Evolutionary conservation across 2,329 filamentous ascomycete genomes (phyloP).

Genomic region (Trichoderma asperellum): DNA sequence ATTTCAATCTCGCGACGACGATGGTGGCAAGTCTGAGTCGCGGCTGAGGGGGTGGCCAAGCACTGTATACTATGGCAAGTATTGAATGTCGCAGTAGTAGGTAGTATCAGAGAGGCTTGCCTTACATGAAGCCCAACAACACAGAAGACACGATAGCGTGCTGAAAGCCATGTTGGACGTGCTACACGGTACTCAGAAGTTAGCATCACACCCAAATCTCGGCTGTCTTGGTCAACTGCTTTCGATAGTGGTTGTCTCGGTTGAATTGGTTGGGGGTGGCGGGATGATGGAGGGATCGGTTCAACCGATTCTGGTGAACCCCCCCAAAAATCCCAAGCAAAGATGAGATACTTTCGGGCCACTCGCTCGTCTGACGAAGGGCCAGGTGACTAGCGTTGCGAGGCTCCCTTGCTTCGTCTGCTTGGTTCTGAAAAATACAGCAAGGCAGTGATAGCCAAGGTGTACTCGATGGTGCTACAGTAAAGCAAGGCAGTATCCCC

Average conservation of each 20-base stretch:
- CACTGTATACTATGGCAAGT: neutral
- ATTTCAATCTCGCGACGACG: neutral
- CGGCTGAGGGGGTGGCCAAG: conserved; percentile 9
- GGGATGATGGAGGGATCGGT: conserved; percentile 9
- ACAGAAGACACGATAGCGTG: conserved; percentile 4
- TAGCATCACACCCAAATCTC: conserved; percentile 19
- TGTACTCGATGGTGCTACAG: neutral
- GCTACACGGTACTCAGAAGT: neutral
- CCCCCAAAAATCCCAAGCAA: neutral
- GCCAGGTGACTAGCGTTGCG: conserved; percentile 2
- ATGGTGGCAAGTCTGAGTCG: conserved; percentile 20
- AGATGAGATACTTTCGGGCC: conserved; percentile 1
- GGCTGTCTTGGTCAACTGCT: neutral
- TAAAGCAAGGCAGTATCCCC: neutral
- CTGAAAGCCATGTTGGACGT: neutral
- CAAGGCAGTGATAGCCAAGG: neutral
- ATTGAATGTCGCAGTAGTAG: neutral
- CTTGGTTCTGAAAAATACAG: neutral
- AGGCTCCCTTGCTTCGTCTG: conserved; percentile 15
- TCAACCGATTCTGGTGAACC: conserved; percentile 3
- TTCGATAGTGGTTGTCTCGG: conserved; percentile 9
- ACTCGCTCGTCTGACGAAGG: conserved; percentile 14
- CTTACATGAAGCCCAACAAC: neutral
- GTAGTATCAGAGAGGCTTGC: neutral
- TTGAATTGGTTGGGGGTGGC: conserved; percentile 9